Conservation (phyloP, 257 asterid genomes). For the Nicotiana noctiflora region DNA sequence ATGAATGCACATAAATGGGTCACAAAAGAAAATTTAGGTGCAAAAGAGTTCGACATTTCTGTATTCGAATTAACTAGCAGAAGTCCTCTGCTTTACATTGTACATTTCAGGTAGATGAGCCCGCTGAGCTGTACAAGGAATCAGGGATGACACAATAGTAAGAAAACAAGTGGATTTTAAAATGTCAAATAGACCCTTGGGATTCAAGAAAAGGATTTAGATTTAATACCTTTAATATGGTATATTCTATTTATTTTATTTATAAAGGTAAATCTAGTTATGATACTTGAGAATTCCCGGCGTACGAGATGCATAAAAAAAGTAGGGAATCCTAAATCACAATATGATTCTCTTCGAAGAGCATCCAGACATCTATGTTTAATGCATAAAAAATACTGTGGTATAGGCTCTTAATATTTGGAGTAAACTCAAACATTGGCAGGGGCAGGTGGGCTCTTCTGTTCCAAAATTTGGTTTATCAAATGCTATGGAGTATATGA, state of each 20-base stretch:
- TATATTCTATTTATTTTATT: too few relatives aligned
- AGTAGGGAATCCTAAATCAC: too few relatives aligned
- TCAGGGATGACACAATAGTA: not conserved
- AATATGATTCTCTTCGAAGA: too few relatives aligned
- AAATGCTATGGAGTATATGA: not conserved
- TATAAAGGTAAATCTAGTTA: too few relatives aligned
- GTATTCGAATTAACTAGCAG: not conserved
- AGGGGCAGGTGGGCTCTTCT: too few relatives aligned
- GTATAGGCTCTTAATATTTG: too few relatives aligned
- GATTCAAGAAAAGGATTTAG: not conserved
- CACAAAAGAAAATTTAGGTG: not conserved
- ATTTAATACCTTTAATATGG: not conserved
- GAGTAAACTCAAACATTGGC: too few relatives aligned
- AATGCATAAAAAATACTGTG: too few relatives aligned
- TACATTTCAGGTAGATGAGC: not conserved
- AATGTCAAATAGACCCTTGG: not conserved
- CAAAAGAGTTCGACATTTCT: not conserved
- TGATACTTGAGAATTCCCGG: too few relatives aligned
- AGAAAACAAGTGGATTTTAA: not conserved
- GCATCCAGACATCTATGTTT: too few relatives aligned
- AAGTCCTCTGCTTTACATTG: not conserved
- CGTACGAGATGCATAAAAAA: too few relatives aligned
- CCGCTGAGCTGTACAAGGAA: not conserved
- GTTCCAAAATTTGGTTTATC: too few relatives aligned
- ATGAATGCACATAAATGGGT: not conserved